phyloP scores from a whole-genome alignment of 2,329 filamentous ascomycete species.

The Daldinia sp. region DNA sequence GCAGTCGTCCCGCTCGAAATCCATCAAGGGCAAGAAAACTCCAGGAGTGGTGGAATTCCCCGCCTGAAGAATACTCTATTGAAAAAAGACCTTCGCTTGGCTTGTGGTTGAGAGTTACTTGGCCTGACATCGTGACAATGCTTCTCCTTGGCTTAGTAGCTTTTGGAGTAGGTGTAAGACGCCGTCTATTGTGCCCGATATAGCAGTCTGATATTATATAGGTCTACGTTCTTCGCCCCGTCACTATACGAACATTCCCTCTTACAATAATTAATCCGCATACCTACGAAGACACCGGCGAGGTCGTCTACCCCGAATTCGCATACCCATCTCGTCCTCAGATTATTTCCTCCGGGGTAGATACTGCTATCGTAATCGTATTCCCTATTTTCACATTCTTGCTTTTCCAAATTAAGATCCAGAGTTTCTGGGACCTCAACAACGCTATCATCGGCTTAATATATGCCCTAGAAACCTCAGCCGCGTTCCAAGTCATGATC shows the following conservation, averaged over 20 bases:
- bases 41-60: constrained; percentile 14
- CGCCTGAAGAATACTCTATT: constrained; percentile 30
- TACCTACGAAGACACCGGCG: constrained; percentile 66
- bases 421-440: constrained; percentile 70
- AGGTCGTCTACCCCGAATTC: constrained; percentile 73
- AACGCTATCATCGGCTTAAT: constrained; percentile 72
- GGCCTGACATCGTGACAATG: constrained; percentile 72
- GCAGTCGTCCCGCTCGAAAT: constrained; percentile 8
- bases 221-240: constrained; percentile 54
- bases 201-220: constrained; percentile 23
- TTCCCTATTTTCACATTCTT: constrained; percentile 70
- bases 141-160: constrained; percentile 61
- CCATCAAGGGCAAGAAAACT: background rate
- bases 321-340: constrained; percentile 74
- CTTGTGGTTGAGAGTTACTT: constrained; percentile 69
- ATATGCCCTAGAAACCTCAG: constrained; percentile 69
- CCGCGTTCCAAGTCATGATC: constrained; percentile 74
- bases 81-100: constrained; percentile 44
- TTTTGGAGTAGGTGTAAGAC: constrained; percentile 47
- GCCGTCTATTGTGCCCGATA: background rate
- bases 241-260: constrained; percentile 70
- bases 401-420: constrained; percentile 68
- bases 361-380: constrained; percentile 66
- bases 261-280: constrained; percentile 68
- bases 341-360: constrained; percentile 70